Base-by-base conservation (phyloP, 345 rosid species). In the Lepidium sativum region DNA sequence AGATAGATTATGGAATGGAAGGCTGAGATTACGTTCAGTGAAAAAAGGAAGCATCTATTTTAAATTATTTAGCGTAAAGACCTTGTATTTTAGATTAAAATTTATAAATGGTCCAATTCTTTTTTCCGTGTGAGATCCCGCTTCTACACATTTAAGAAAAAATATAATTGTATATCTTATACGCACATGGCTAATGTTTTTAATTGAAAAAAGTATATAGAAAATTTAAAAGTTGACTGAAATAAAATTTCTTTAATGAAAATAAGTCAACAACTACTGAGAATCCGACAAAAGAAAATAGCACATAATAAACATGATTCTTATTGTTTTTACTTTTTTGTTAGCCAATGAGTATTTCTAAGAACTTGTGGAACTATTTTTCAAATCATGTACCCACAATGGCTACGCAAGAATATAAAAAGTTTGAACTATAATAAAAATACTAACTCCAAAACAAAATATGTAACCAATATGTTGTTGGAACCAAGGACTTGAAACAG, bases 21-120 rank as follows among this genome's bases (percentile, higher is more conserved):
- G 71, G 76, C 54, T 41, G 43, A 65, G 76, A 72, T 65, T 65
- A 41, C 38, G 53, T 14, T 8, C 31, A 44, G 38, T 9, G 23
- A 9, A 2, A n/a, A 18, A 63, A 63, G 37, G 56, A 37, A 45
- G 50, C 14, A 27, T 15, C 0, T 27, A 3, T 43, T 39, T 56
- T 70, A 12, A 27, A 15, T 32, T 56, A 40, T 3, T 33, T 52
- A 6, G 2, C 2, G 44, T 12, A 21, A 39, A 23, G 34, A 15
- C 54, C 66, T 58, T 72, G 3, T 1, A 33, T 16, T 64, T 55
- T 23, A 0, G 4, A 18, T 49, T 40, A 10, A 6, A 6, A 50
- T 1, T 27, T 2, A 23, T 9, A 29, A 54, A 18, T 47, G 6
- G 4, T 43, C 49, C 35, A 3, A 0, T 2, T 0, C 14, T 21